Percentiles rank a stretch among this genome's conserved stretches.
Evolutionary conservation across 1,284 basidiomycete species (phyloP).

Genomic region (Austroboletus sp.): DNA sequence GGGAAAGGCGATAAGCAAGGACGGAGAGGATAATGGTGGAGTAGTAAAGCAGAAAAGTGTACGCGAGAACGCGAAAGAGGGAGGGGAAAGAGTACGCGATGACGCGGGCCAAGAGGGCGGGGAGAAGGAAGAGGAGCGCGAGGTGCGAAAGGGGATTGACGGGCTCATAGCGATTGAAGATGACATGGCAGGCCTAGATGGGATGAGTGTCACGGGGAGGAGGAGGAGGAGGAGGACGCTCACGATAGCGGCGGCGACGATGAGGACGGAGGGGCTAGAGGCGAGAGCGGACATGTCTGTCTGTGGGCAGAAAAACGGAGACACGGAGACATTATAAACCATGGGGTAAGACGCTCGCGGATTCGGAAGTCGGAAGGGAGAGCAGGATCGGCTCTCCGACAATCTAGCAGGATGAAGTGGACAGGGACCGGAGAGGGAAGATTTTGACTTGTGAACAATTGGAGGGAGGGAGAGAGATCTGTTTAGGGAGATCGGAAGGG

Average conservation of each 20-base stretch:
- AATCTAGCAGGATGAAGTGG: slow-evolving; percentile 29
- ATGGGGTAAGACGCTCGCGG: slow-evolving; percentile 25
- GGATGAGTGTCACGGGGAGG: slow-evolving; percentile 12
- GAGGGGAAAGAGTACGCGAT: slow-evolving; percentile 16
- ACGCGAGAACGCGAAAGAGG: slow-evolving; percentile 7
- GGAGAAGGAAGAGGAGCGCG: slow-evolving; percentile 21
- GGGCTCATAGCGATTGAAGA: slow-evolving; percentile 34
- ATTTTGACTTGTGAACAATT: slow-evolving; percentile 22
- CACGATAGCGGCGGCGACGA: slow-evolving; percentile 23
- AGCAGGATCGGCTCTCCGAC: slow-evolving; percentile 35
- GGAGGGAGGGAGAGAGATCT: slow-evolving; percentile 13
- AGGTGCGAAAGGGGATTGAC: slow-evolving; percentile 24
- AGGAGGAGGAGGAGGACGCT: background rate
- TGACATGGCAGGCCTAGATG: slow-evolving; percentile 25
- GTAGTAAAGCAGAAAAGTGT: slow-evolving; percentile 27
- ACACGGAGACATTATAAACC: slow-evolving; percentile 23
- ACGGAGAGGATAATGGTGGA: slow-evolving; percentile 28
- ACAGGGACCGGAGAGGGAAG: slow-evolving; percentile 21
- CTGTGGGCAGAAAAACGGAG: slow-evolving; percentile 20
- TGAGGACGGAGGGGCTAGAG: slow-evolving; percentile 14
- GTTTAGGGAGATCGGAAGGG: slow-evolving; percentile 18
- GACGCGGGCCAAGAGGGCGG: slow-evolving; percentile 15
- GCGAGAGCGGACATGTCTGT: slow-evolving; percentile 19
- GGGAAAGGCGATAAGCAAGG: slow-evolving; percentile 33
- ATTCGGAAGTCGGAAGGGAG: slow-evolving; percentile 28